Evolutionary conservation across 2,329 filamentous ascomycete species (phyloP).

Genomic region (Diplocarpon mali): DNA sequence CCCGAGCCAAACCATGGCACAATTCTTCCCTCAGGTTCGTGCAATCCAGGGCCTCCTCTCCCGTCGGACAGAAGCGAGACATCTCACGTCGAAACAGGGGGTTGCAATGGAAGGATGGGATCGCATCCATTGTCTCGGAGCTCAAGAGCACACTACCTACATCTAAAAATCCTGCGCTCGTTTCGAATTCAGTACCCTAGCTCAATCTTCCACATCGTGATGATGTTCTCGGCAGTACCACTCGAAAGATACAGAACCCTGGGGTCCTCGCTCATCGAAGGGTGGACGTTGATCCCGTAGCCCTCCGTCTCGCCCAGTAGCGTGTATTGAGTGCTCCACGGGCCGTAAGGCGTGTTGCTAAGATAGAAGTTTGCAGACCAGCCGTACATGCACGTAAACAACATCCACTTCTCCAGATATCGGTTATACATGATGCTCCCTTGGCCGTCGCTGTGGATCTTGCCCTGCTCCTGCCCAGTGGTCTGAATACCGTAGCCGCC

Average conservation of each 20-base stretch:
- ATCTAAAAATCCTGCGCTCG: no score
- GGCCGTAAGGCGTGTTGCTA: constrained; percentile 3
- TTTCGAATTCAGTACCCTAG: not conserved
- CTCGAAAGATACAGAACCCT: constrained; percentile 5
- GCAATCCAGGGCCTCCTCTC: no score
- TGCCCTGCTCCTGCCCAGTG: not conserved
- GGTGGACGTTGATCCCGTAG: constrained; percentile 2
- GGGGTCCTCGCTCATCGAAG: constrained; percentile 1
- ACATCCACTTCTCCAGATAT: constrained; percentile 3
- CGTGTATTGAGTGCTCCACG: not conserved
- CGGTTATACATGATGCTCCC: constrained; percentile 4
- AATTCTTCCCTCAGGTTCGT: no score
- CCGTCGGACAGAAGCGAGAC: no score
- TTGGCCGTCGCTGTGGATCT: constrained; percentile 3
- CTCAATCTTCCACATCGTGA: constrained; percentile 4
- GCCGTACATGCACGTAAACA: constrained; percentile 3
- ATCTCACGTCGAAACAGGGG: no score
- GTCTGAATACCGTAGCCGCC: constrained; percentile 1
- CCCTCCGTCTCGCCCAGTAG: not conserved
- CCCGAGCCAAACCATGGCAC: no score
- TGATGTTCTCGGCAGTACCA: constrained; percentile 4
- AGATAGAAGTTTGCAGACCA: constrained; percentile 3
- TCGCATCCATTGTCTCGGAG: no score
- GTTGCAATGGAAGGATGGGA: no score
- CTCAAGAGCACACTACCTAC: no score